A percentile compares a stretch with the other conserved stretches of the same genome.
Conservation (phyloP, 2,329 filamentous ascomycete species). For the Venturia nashicola region DNA sequence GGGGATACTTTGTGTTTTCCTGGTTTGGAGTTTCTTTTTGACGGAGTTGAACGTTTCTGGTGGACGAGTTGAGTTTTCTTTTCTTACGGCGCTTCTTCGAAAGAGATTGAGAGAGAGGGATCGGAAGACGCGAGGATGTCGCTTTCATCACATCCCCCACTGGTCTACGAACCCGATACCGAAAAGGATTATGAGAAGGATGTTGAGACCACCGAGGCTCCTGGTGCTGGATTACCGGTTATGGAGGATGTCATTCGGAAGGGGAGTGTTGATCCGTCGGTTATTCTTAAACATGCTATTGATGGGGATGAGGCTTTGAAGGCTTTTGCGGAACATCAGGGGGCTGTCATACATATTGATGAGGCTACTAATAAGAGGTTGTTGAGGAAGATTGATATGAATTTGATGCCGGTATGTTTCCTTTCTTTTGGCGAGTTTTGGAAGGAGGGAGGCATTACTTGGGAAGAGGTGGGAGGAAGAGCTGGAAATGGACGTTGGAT, state of each 20-base stretch:
- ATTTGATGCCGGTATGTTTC: slow-evolving; percentile 40
- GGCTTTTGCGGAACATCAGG: slow-evolving; percentile 37
- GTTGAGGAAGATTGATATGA: slow-evolving; percentile 48
- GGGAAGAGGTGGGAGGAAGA: background rate
- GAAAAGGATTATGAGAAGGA: background rate
- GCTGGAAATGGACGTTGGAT: background rate
- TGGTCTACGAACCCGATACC: background rate
- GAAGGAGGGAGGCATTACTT: background rate
- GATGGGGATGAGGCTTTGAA: slow-evolving; percentile 51
- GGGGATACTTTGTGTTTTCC: no score
- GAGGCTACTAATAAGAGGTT: slow-evolving; percentile 46
- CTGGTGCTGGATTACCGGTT: no score
- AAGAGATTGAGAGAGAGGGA: background rate
- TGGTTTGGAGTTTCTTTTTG: no score
- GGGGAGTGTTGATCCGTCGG: background rate
- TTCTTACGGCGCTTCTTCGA: no score
- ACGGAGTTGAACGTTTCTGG: background rate
- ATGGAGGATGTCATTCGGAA: background rate
- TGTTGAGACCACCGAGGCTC: background rate
- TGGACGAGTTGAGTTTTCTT: background rate
- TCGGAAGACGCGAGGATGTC: background rate
- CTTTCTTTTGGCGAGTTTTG: background rate
- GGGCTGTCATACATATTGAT: slow-evolving; percentile 40
- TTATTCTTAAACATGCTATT: slow-evolving; percentile 38
- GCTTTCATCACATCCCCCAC: background rate